phyloP scores from a whole-genome alignment of 345 rosid genomes.

The Hibiscus tridactylites region DNA sequence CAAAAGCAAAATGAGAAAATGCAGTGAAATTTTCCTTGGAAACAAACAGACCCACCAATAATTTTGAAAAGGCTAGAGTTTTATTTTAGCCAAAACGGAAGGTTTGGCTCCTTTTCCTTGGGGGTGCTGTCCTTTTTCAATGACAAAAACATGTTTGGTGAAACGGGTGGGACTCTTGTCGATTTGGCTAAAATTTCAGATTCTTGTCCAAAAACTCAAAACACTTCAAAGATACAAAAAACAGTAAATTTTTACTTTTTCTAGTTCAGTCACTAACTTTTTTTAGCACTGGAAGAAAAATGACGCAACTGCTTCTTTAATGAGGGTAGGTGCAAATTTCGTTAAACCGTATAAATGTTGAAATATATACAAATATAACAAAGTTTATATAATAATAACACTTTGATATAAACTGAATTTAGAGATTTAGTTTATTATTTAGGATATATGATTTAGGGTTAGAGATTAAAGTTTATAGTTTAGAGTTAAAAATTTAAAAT shows the following conservation, averaged over 20 bases:
- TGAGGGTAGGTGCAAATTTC: neutral
- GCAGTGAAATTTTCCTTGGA: constrained; percentile 15
- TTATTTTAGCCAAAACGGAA: neutral
- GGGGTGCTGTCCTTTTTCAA: neutral
- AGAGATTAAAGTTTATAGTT: no score
- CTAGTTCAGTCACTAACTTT: neutral
- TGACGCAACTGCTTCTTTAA: neutral
- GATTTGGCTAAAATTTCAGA: neutral
- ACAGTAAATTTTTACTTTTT: neutral
- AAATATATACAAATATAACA: no score
- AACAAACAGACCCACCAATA: constrained; percentile 9
- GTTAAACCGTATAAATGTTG: no score
- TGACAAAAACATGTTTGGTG: constrained; percentile 10
- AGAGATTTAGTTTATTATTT: no score
- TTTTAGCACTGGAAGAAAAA: neutral
- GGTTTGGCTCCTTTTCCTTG: neutral
- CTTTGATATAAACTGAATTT: no score
- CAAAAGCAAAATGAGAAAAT: constrained; percentile 5
- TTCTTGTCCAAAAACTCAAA: neutral
- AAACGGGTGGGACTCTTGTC: constrained; percentile 11
- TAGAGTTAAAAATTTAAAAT: no score
- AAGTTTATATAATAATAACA: no score
- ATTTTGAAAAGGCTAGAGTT: neutral
- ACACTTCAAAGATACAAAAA: neutral
- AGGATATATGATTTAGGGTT: no score